These are phyloP conservation scores for Verticillium tricorpus DNA, from an alignment of 2,329 filamentous ascomycete species.

Conservation along the genomic window DNA sequence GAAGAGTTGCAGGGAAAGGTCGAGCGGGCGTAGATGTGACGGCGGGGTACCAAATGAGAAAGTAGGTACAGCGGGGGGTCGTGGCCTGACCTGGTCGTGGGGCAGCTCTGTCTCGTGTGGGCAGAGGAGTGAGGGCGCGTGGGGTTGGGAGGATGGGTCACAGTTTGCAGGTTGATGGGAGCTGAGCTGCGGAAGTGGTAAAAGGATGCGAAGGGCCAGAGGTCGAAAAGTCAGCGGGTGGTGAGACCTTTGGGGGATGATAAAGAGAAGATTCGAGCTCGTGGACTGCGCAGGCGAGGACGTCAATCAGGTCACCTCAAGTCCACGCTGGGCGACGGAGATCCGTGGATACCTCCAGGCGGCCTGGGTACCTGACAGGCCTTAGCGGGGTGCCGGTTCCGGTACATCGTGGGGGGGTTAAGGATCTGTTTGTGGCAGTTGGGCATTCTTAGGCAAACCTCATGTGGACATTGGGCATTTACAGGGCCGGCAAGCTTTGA, in stretches of 20 bases:
- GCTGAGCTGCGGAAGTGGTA: not conserved
- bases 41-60: conserved; percentile 2
- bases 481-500: not conserved
- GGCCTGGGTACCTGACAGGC: not conserved
- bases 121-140: not conserved
- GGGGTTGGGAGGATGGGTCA: not conserved
- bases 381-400: not conserved
- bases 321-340: not conserved
- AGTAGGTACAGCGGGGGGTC: not conserved
- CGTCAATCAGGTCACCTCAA: not conserved
- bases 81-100: not conserved
- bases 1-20: not conserved
- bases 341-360: not conserved
- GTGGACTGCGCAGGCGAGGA: not conserved
- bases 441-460: not conserved
- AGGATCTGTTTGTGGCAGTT: not conserved
- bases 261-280: not conserved
- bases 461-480: not conserved
- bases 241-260: not conserved
- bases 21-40: not conserved
- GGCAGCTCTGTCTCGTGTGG: not conserved
- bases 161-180: not conserved
- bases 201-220: not conserved
- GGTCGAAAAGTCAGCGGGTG: not conserved
- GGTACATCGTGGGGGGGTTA: not conserved